Base-by-base conservation (phyloP, 1,284 basidiomycete species). In the Cryptococcus neoformans region DNA sequence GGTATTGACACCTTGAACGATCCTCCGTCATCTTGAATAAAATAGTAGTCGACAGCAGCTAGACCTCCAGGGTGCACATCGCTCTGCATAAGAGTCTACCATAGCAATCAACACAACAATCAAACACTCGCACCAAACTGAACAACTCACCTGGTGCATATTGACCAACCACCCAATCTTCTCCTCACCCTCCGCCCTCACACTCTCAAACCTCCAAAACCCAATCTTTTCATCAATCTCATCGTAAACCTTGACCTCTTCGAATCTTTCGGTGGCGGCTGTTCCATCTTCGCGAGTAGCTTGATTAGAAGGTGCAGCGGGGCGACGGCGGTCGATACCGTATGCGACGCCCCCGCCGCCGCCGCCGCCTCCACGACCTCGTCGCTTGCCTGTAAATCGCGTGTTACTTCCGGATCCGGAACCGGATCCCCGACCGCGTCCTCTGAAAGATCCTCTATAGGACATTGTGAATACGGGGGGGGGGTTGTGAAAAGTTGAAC, bases 71-170 rank as follows among this genome's bases (percentile, higher is more conserved):
- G 83, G 80, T 86, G 87, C 46, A 89, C 86, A 2, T 89, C 80
- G 68, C 94, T 92, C 74, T 90, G 89, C 16, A 96, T 75, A 4
- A 96, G 79, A n/a, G n/a, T n/a, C n/a, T n/a, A n/a, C n/a, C n/a
- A n/a, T n/a, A n/a, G n/a, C n/a, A n/a, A n/a, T n/a, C n/a, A n/a
- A n/a, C n/a, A n/a, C n/a, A n/a, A n/a, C n/a, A n/a, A n/a, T n/a
- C n/a, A n/a, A n/a, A n/a, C n/a, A n/a, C n/a, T n/a, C n/a, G n/a
- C n/a, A n/a, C n/a, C n/a, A n/a, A n/a, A n/a, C n/a, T n/a, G n/a
- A n/a, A n/a, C n/a, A n/a, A n/a, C n/a, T n/a, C n/a, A n/a, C 90
- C 57, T 94, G 91, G 75, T 96, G 95, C 94, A 99, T 99, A 75
- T 98, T 98, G 60, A 99, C 87, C 72, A 99, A 81, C 96, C 96